A percentile compares a stretch with the other conserved stretches of the same genome.
phyloP scores from a whole-genome alignment of 306 rosid species.

The Cucurbita moschata region DNA sequence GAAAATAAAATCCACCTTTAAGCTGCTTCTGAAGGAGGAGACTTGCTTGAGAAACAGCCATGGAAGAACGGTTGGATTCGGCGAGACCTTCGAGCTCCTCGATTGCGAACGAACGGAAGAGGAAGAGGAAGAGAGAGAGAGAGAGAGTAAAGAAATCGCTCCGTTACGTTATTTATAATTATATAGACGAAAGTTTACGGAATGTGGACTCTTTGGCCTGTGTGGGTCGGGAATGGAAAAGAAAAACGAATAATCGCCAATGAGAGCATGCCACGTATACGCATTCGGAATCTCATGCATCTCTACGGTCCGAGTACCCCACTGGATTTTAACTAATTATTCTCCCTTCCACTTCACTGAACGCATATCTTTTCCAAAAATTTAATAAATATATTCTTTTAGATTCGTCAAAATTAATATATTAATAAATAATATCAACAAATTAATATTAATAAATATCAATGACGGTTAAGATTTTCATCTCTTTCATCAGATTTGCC shows the following conservation, averaged over 20 bases:
- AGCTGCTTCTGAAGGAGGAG: constrained; percentile 95
- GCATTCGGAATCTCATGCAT: not conserved
- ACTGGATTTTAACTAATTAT: not conserved
- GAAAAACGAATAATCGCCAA: not conserved
- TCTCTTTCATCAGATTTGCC: too few species aligned
- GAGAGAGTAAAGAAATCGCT: not conserved
- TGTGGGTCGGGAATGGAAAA: not conserved
- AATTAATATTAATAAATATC: too few species aligned
- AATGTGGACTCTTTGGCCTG: not conserved
- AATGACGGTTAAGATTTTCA: too few species aligned
- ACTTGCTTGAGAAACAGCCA: constrained; percentile 86
- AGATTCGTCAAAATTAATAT: too few species aligned
- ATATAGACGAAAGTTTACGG: not conserved
- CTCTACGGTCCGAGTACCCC: not conserved
- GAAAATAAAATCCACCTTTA: constrained; percentile 34
- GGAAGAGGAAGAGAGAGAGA: not conserved
- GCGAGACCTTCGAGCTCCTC: constrained; percentile 10
- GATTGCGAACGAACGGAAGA: constrained; percentile 7
- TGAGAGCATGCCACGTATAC: not conserved
- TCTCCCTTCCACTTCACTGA: too few species aligned
- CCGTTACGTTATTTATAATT: constrained; percentile 1
- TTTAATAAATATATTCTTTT: too few species aligned
- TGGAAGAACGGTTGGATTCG: constrained; percentile 8
- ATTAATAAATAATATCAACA: too few species aligned
- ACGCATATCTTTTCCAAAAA: too few species aligned